Evolutionary conservation across 495 filamentous ascomycete species (phyloP).

Genomic region (Chlorociboria aeruginascens): DNA sequence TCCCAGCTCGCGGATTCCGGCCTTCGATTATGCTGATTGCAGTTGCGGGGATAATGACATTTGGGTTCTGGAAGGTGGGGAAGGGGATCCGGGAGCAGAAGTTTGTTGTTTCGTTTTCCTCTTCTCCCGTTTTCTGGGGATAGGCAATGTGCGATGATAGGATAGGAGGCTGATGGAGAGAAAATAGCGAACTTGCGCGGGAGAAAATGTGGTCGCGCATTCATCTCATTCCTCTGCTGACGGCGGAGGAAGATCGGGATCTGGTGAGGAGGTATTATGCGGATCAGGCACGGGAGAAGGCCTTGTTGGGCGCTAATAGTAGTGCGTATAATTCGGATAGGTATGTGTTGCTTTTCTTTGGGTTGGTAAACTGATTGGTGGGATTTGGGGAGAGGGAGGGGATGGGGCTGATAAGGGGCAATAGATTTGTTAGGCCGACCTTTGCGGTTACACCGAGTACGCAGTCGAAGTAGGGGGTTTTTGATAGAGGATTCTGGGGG

Average conservation of each 20-base stretch:
- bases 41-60: conserved; percentile 65
- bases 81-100: conserved; percentile 74
- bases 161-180: neutral
- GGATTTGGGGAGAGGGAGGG: neutral
- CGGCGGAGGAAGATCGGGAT: conserved; percentile 94
- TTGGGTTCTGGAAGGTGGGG: conserved; percentile 75
- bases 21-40: conserved; percentile 64
- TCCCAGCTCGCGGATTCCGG: conserved; percentile 84
- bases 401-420: neutral
- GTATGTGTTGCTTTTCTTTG: conserved; percentile 38
- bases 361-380: neutral
- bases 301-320: conserved; percentile 67
- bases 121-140: neutral
- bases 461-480: conserved; percentile 15
- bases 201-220: conserved; percentile 98
- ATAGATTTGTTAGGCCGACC: conserved; percentile 60
- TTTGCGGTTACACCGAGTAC: conserved; percentile 45
- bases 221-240: conserved; percentile 80
- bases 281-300: conserved; percentile 79
- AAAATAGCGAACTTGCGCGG: conserved; percentile 76
- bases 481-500: neutral
- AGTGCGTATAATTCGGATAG: conserved; percentile 77
- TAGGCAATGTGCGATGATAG: neutral
- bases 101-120: conserved; percentile 35
- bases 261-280: conserved; percentile 75